These are phyloP conservation scores for Trichoderma endophyticum DNA, from an alignment of 2,329 filamentous ascomycete species.

Conservation along the genomic window DNA sequence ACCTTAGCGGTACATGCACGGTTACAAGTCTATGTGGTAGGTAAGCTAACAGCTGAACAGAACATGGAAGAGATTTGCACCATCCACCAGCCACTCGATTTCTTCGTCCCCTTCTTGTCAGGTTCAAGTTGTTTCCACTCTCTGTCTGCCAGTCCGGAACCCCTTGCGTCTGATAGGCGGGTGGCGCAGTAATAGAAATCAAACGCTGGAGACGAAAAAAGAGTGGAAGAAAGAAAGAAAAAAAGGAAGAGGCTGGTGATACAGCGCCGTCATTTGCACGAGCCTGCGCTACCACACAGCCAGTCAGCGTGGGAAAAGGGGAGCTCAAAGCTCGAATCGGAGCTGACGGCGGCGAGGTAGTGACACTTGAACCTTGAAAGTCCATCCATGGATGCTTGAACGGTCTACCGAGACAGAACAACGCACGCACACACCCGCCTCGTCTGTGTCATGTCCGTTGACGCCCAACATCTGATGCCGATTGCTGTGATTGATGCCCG, in stretches of 20 bases:
- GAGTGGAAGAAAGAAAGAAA: not conserved
- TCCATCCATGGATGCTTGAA: not conserved
- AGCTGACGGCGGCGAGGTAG: not conserved
- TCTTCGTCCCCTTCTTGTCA: not conserved
- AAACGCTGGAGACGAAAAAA: not conserved
- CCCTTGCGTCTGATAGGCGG: not conserved
- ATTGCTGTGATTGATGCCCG: not conserved
- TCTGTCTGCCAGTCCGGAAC: not conserved
- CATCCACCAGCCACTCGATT: not conserved
- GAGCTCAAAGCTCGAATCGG: not conserved
- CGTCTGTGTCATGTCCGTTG: not conserved
- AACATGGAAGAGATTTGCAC: not conserved
- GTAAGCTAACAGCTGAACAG: not conserved
- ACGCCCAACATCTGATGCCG: constrained; percentile 2
- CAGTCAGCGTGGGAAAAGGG: not conserved
- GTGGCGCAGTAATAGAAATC: not conserved
- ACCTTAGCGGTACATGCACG: not conserved
- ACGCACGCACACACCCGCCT: not conserved
- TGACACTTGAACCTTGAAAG: not conserved
- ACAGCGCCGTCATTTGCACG: constrained; percentile 6
- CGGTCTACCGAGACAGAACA: not conserved
- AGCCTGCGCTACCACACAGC: constrained; percentile 11
- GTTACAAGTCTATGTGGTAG: not conserved
- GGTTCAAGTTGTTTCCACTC: not conserved
- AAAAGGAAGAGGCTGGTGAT: constrained; percentile 14